phyloP scores from a whole-genome alignment of 192 early-diverging fungal species.

The Tieghemiomyces parasiticus region DNA sequence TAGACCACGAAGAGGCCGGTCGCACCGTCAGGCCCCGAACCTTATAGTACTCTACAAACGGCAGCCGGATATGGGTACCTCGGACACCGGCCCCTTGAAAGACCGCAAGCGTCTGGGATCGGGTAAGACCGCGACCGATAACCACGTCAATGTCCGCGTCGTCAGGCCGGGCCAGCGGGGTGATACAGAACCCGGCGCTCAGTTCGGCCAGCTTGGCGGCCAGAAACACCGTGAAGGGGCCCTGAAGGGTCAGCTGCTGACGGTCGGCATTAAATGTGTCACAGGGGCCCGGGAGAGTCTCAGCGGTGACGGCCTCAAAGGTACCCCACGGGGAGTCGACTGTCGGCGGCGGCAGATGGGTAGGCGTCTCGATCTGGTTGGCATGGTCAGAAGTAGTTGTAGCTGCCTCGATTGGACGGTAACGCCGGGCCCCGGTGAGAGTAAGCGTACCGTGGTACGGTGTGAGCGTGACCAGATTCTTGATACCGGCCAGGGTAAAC shows the following conservation, averaged over 20 bases:
- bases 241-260: background rate
- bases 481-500: background rate
- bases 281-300: background rate
- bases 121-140: constrained; percentile 2
- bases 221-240: constrained; percentile 4
- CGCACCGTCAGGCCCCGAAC: background rate
- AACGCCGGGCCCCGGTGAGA: background rate
- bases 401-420: background rate
- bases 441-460: background rate
- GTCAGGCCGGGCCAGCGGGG: background rate
- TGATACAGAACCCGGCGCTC: constrained; percentile 1
- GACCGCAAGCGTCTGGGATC: background rate
- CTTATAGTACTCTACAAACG: constrained; percentile 7
- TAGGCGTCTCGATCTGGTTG: too few species aligned
- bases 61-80: background rate
- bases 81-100: background rate
- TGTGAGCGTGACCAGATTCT: background rate
- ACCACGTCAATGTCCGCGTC: background rate
- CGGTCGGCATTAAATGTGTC: background rate
- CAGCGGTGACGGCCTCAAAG: background rate
- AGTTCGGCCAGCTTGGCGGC: constrained; percentile 5
- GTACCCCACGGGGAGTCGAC: background rate
- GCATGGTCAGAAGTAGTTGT: background rate
- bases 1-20: too few species aligned
- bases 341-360: background rate